phyloP scores from a whole-genome alignment of 306 rosid species.

The Albizia julibrissin region DNA sequence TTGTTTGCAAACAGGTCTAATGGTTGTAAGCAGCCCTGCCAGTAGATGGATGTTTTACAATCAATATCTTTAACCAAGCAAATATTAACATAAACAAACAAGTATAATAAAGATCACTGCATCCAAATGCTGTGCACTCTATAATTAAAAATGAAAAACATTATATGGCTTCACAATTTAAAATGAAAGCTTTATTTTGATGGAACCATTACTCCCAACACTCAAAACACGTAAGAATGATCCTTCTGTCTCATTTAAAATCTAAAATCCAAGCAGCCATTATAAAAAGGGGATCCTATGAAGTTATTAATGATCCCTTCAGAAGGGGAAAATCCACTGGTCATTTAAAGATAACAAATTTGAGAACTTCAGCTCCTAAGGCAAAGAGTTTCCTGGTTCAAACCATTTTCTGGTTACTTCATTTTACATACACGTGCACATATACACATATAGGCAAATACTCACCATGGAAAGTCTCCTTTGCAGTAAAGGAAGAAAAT shows the following conservation, averaged over 20 bases:
- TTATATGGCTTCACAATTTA: slow-evolving; percentile 16
- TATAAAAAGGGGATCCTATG: background rate
- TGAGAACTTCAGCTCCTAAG: background rate
- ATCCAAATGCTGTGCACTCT: slow-evolving; percentile 7
- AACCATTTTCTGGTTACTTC: slow-evolving; percentile 23
- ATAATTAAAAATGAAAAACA: slow-evolving; percentile 1
- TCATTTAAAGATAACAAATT: background rate
- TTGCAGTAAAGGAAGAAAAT: background rate
- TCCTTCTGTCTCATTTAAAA: slow-evolving; percentile 11
- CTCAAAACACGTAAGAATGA: background rate
- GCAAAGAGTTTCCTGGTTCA: slow-evolving; percentile 29
- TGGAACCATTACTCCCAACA: slow-evolving; percentile 19
- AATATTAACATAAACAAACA: slow-evolving; percentile 12
- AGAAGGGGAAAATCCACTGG: background rate
- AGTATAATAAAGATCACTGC: slow-evolving; percentile 4
- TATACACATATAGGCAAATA: background rate
- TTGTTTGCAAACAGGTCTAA: slow-evolving; percentile 77
- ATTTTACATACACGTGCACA: background rate
- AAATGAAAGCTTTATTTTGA: background rate
- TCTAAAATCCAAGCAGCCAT: background rate
- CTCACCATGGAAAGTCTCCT: slow-evolving; percentile 45
- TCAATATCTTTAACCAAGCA: slow-evolving; percentile 26
- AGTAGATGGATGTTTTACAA: slow-evolving; percentile 23
- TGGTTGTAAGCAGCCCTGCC: slow-evolving; percentile 83
- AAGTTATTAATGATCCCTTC: slow-evolving; percentile 3